phyloP scores from a whole-genome alignment of 1,284 basidiomycete genomes.

The Takashimella tepidaria region DNA sequence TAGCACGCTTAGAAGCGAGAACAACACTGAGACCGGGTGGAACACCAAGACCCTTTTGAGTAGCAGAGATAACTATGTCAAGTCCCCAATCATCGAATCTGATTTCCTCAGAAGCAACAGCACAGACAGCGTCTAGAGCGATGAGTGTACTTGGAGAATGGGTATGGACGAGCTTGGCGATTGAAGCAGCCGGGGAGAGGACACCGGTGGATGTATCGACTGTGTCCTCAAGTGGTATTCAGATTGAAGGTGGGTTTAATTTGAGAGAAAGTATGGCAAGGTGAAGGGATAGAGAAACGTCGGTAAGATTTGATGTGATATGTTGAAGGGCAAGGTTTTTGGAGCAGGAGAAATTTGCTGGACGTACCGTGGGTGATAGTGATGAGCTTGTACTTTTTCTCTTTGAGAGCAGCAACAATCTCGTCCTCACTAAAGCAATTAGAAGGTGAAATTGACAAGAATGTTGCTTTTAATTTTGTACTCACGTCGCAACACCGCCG shows the following conservation, averaged over 20 bases:
- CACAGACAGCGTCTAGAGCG: constrained; percentile 87
- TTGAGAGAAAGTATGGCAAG: neutral
- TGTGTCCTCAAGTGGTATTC: too few relatives aligned
- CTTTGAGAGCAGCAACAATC: constrained; percentile 58
- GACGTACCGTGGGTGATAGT: constrained; percentile 81
- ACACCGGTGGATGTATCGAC: constrained; percentile 85
- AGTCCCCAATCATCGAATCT: constrained; percentile 89
- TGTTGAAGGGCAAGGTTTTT: too few relatives aligned
- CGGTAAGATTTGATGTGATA: neutral
- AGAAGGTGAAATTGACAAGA: constrained; percentile 1
- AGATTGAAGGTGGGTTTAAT: constrained; percentile 3
- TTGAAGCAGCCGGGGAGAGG: constrained; percentile 74
- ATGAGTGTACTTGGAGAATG: constrained; percentile 86
- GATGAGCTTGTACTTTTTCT: constrained; percentile 82
- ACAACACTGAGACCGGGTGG: constrained; percentile 92
- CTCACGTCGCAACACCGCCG: constrained; percentile 64
- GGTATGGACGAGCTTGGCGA: constrained; percentile 68
- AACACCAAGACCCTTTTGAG: constrained; percentile 90
- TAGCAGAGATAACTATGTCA: constrained; percentile 83
- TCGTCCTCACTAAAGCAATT: constrained; percentile 32
- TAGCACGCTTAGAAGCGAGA: constrained; percentile 72
- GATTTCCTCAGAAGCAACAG: constrained; percentile 94
- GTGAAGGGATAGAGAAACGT: neutral
- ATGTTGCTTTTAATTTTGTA: constrained; percentile 2
- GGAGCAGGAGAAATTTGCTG: too few relatives aligned